phyloP scores from a whole-genome alignment of 306 rosid species.

The Lathyrus oleraceus region DNA sequence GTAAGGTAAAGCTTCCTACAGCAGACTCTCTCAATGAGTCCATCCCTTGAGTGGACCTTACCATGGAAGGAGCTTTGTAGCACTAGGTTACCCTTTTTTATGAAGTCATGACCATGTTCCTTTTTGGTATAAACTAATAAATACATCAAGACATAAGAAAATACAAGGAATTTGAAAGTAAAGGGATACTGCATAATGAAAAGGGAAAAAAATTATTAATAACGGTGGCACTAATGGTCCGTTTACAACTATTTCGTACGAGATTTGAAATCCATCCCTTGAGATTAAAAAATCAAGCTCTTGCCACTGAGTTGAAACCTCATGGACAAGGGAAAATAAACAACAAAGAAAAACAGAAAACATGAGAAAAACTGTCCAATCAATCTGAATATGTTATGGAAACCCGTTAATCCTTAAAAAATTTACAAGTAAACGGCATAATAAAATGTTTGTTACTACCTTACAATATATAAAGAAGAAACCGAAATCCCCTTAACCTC shows the following conservation, averaged over 20 bases:
- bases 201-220: neutral
- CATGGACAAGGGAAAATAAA: neutral
- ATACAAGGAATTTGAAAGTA: neutral
- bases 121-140: neutral
- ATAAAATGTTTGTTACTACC: slow-evolving; percentile 8
- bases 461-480: slow-evolving; percentile 8
- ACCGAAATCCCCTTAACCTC: slow-evolving; percentile 14
- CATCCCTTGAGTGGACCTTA: neutral
- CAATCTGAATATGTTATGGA: neutral
- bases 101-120: neutral
- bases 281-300: too few relatives aligned
- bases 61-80: slow-evolving; percentile 6
- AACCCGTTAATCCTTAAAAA: slow-evolving; percentile 1
- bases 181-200: neutral
- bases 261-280: too few relatives aligned
- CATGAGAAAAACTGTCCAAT: slow-evolving; percentile 2
- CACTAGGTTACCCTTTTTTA: neutral
- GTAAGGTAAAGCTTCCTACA: neutral
- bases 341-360: neutral
- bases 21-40: neutral
- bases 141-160: neutral
- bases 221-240: too few relatives aligned
- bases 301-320: too few relatives aligned
- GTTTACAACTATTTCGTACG: too few relatives aligned
- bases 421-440: slow-evolving; percentile 10